Base-by-base conservation (phyloP, 495 filamentous ascomycete species). In the Platismatia glauca region DNA sequence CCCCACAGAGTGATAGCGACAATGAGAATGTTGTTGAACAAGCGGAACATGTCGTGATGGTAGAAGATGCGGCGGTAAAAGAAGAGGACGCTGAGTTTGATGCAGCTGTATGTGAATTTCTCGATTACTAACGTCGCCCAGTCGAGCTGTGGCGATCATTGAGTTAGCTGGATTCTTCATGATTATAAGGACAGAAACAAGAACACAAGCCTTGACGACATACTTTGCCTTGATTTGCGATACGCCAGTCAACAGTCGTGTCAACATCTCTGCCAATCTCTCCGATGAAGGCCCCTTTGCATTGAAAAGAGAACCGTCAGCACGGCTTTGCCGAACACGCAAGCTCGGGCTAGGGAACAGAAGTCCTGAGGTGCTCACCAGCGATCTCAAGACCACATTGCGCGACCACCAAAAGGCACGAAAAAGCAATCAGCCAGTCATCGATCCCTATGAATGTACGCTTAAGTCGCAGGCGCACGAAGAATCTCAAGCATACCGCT, bases 81-180 rank as follows among this genome's bases (percentile, higher is more conserved):
- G 48, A 65, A 57, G 24, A 65, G 38, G 18, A 65, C 58, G 33
- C 59, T 63, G 22, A 62, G 48, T 34, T 65, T 62, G 34, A 65
- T 65, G n/a, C 31, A 52, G 9, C 22, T 38, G 34, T 64, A 64
- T 29, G 62, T 60, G 24, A 53, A 12, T 37, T 64, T 64, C 33
- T 64, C 62, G 44, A 60, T 12, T 16, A 64, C 24, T 0, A 60
- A 7, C 2, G 52, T 39, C 16, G 56, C 62, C 18, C 41, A 34
- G 13, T 3, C 11, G 15, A 60, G 15, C 58, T 60, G 22, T 44
- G 27, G 37, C 20, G 1, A 1, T 44, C 15, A 20, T 33, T 48
- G 20, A 31, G 39, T 48, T 33, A 29, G 20, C 7, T n/a, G 43
- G 22, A 4, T 33, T 13, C 27, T n/a, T 48, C 2, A 22, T 18